Base-by-base conservation (phyloP, 768 basidiomycete species). In the Serendipita sp. region DNA sequence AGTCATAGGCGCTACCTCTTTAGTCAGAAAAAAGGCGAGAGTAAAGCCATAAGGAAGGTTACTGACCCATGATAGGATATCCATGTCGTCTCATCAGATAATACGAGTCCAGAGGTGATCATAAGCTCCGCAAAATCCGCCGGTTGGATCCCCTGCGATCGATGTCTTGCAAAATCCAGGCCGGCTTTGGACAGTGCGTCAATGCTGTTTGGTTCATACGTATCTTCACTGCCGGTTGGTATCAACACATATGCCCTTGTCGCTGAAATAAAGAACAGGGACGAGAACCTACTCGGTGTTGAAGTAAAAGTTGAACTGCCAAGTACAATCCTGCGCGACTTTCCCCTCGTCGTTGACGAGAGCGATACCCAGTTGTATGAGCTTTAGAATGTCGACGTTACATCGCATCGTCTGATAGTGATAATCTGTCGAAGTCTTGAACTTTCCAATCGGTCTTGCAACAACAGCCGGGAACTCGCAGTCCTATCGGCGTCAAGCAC, bases 321-420 rank as follows among this genome's bases (percentile, higher is more conserved):
- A 99, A 61, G 94, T 96, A 31, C 88, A 88, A 61, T 95, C 94
- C 67, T 84, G 84, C 11, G 94, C 91, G 63, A 85, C 84, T 70
- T 93, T 86, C 3, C 96, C 96, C 33, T 96, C 83, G 71, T 94
- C 92, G 72, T 98, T 92, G 42, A 90, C 86, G 30, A 99, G 77
- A 3, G 96, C 96, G 66, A 99, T 81, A 3, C 96, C 96, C 65
- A 98, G 84, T 75, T 99, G 96, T 60, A 99, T 97, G 74, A 98
- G 89, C 76, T 91, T 92, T 67, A 99, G 80, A 56, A 98, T 78
- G 79, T 99, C 96, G 69, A 98, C 96, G 74, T 99, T 99, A 76
- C 94, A 96, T 65, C 96, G 86, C 88, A 99, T 95, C 1, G 96
- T 99, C 74, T 99, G 96, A 74, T 97, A 99, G 74, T 98, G 95